Evolutionary conservation across 192 early-diverging fungal genomes (phyloP), one percentile per base, ranked within the genome.

Genomic region (Bifiguratus adelaidae): DNA sequence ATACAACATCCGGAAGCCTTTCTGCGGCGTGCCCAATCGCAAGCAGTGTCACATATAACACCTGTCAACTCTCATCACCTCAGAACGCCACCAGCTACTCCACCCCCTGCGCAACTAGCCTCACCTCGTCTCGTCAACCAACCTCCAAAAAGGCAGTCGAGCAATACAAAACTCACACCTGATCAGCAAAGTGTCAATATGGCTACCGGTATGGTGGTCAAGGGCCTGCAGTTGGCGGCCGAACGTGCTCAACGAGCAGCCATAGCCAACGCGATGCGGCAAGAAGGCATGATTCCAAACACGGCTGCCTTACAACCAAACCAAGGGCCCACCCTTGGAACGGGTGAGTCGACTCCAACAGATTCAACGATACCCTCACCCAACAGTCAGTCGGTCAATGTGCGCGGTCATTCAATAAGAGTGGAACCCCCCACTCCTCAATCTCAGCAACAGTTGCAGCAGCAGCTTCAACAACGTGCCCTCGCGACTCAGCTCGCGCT

Each of bases 191-290:
- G 48, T 20, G 42, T 50, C n/a, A 49, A 48, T 15, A 58, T 51
- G 55, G 48, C 55, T 4, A 58, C 50, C 46, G 55, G 55, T 30
- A 58, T 58, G 55, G 51, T 58, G 7, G 55, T 49, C 21, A 49
- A 47, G 21, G 33, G 48, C 30, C 26, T 51, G 19, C 55, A 58
- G n/a, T 21, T 58, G 22, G 55, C 55, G 11, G 41, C 51, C 19
- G 51, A 22, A 32, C 41, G 30, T 35, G 51, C 41, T 19, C 51
- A 53, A 44, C 55, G 51, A 23, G n/a, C n/a, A n/a, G n/a, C n/a
- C n/a, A n/a, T n/a, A n/a, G n/a, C n/a, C n/a, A n/a, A n/a, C n/a
- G n/a, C n/a, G n/a, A n/a, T n/a, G n/a, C n/a, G n/a, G n/a, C n/a
- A n/a, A n/a, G n/a, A n/a, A n/a, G n/a, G n/a, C n/a, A n/a, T n/a